Conservation (phyloP, 1,139 yeast genomes). For the Scheffersomyces cryptocercus region DNA sequence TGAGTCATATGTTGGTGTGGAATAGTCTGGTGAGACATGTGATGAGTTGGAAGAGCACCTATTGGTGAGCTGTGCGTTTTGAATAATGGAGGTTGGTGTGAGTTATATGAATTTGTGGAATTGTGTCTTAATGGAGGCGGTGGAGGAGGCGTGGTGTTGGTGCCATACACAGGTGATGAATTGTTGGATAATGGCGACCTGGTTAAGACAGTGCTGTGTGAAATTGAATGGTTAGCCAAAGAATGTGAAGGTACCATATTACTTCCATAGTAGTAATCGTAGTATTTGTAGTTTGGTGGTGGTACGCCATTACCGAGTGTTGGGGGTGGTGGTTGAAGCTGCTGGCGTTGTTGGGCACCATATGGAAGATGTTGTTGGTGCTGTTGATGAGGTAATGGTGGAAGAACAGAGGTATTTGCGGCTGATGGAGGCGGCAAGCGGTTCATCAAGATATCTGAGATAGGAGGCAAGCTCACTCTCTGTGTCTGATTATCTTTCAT, state of each 20-base stretch:
- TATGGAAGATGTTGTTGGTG: neutral
- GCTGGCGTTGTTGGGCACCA: neutral
- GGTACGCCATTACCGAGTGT: neutral
- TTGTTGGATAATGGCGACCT: conserved; percentile 15
- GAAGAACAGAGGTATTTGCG: conserved; percentile 3
- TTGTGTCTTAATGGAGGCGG: conserved; percentile 8
- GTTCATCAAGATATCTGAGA: conserved; percentile 31
- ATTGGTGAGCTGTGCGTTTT: neutral
- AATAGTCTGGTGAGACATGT: neutral
- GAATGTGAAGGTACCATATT: neutral
- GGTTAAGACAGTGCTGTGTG: conserved; percentile 2
- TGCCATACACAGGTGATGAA: conserved; percentile 13
- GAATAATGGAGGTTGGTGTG: neutral
- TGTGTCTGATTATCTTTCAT: conserved; percentile 1
- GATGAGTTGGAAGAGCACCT: neutral
- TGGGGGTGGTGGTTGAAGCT: conserved; percentile 1
- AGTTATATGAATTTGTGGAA: neutral
- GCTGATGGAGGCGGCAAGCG: conserved; percentile 7
- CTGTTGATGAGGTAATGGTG: conserved; percentile 9
- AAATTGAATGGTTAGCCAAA: conserved; percentile 1
- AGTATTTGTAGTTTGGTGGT: conserved; percentile 12
- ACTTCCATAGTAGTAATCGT: conserved; percentile 12
- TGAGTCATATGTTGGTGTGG: neutral
- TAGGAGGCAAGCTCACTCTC: conserved; percentile 38
- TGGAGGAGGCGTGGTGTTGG: conserved; percentile 13